Percentiles rank a stretch among this genome's conserved stretches.
Conservation (phyloP, 1,139 yeast species). For the Geotrichum phurueaensis region DNA sequence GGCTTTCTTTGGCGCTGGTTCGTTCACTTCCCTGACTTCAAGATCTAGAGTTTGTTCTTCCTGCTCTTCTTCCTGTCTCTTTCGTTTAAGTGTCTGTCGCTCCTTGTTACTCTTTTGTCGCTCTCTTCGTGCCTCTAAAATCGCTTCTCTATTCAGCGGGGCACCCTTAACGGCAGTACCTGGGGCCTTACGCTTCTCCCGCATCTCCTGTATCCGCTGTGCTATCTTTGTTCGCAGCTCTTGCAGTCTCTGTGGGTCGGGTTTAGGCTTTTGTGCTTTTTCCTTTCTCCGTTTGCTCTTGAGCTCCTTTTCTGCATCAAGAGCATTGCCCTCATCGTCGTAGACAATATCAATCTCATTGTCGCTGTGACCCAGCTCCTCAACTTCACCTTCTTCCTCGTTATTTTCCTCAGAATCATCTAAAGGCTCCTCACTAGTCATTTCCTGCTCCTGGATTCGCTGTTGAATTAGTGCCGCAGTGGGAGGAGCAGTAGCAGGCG, state of each 20-base stretch:
- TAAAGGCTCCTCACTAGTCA: neutral
- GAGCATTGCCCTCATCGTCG: conserved; percentile 74
- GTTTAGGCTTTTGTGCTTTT: conserved; percentile 43
- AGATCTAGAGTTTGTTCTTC: neutral
- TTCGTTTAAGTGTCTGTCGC: conserved; percentile 29
- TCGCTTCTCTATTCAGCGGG: conserved; percentile 51
- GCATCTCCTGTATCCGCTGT: conserved; percentile 59
- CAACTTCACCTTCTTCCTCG: conserved; percentile 24
- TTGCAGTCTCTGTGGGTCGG: conserved; percentile 39
- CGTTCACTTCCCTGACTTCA: conserved; percentile 21
- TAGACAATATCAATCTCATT: conserved; percentile 50
- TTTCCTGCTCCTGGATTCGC: conserved; percentile 7
- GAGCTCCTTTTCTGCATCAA: conserved; percentile 23
- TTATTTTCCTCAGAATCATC: neutral
- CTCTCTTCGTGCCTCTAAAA: conserved; percentile 37
- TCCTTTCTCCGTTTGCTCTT: conserved; percentile 1
- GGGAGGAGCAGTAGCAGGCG: conserved; percentile 17
- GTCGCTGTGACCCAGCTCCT: conserved; percentile 28
- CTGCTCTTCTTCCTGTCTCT: conserved; percentile 15
- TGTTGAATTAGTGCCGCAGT: conserved; percentile 14
- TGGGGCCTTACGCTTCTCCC: conserved; percentile 85
- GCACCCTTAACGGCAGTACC: conserved; percentile 78
- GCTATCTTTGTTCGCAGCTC: conserved; percentile 69
- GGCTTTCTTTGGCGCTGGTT: conserved; percentile 20
- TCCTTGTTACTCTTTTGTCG: conserved; percentile 40